Evolutionary conservation across 1,284 basidiomycete genomes (phyloP), one percentile per base, ranked within the genome.

Genomic region (Ganoderma lingzhi): DNA sequence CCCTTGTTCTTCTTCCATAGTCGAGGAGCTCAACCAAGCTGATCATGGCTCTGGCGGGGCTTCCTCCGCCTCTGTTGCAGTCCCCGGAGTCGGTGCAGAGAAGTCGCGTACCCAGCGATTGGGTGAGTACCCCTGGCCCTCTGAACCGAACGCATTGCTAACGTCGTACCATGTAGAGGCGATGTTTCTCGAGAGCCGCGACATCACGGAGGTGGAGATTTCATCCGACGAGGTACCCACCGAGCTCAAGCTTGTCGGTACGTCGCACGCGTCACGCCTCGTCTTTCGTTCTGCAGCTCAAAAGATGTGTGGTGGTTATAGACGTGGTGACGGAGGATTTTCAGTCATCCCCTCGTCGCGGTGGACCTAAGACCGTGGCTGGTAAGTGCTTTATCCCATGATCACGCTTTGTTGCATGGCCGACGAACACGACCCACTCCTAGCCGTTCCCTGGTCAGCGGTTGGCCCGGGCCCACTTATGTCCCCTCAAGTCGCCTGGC

Each of bases 131-230:
- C 39, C 10, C 39, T 6, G 39, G 6, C 28, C 2, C 23, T 15
- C n/a, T 2, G 37, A 30, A 17, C 15, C 10, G 44, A 23, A 15
- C 32, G 17, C 17, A 23, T 62, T 1, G n/a, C 42, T 30, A 5
- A 37, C 30, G 1, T 35, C 37, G 30, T 32, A 14, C 37, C 39
- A 6, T 15, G 42, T 23, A 37, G 58, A 30, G 35, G n/a, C 6
- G 37, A 19, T 55, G 10, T 48, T 61, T 28, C 37, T 37, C n/a
- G 59, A 66, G 23, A 42, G 59, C 8, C 6, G 30, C 37, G 65
- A 62, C 60, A 62, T 53, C 15, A 55, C 59, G 28, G 65, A 66
- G 35, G 39, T 66, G 6, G 45, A 42, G 2, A 19, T 62, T 17
- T 14, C 17, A 1, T 15, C 42, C 17, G 37, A 39, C 23, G 41